These are phyloP conservation scores for Yamadazyma sp. DNA, from an alignment of 805 yeast species.

Conservation along the genomic window DNA sequence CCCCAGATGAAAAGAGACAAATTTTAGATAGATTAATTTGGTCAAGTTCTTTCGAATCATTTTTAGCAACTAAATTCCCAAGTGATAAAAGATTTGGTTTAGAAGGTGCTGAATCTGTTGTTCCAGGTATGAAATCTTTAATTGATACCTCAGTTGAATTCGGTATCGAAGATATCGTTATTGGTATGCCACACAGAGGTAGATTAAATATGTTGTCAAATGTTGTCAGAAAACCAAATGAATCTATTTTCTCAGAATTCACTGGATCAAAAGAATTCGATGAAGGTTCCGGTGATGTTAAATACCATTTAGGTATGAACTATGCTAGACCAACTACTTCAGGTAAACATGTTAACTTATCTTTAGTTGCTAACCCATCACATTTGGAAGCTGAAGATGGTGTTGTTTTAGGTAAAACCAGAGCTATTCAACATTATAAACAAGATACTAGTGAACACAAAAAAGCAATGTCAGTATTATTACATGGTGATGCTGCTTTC, in stretches of 20 bases:
- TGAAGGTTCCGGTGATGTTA: conserved; percentile 99
- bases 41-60: conserved; percentile 92
- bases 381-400: conserved; percentile 99
- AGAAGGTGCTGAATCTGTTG: conserved; percentile 96
- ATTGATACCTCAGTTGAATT: conserved; percentile 89
- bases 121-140: conserved; percentile 95
- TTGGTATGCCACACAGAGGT: conserved; percentile 99
- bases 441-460: conserved; percentile 76
- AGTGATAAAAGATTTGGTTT: conserved; percentile 98
- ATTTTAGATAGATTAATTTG: conserved; percentile 94
- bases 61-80: conserved; percentile 93
- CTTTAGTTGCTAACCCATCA: conserved; percentile 97
- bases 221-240: conserved; percentile 98
- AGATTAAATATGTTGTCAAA: conserved; percentile 95
- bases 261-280: conserved; percentile 86
- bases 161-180: conserved; percentile 93
- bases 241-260: conserved; percentile 95
- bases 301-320: conserved; percentile 99
- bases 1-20: conserved; percentile 89
- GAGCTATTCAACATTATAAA: conserved; percentile 92
- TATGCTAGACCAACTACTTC: conserved; percentile 98
- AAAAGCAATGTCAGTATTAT: conserved; percentile 86
- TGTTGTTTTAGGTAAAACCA: conserved; percentile 95
- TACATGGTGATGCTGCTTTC: conserved; percentile 99
- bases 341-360: conserved; percentile 92